Conservation (phyloP, 169 alveolate genomes). For the Plasmodium relictum region DNA sequence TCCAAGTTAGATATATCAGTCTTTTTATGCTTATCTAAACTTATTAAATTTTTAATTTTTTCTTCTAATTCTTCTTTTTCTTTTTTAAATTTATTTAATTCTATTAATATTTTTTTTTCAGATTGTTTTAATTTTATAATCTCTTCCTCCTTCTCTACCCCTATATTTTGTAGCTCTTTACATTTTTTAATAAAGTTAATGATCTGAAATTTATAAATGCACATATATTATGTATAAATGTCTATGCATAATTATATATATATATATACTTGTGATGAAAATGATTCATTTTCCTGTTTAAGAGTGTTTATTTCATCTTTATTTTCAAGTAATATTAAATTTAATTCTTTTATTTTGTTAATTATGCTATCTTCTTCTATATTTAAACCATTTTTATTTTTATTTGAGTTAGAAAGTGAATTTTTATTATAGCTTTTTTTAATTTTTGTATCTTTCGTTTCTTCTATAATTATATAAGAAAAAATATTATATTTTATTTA, state of each 20-base stretch:
- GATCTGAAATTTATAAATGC: slow-evolving; percentile 8
- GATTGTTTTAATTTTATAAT: slow-evolving; percentile 12
- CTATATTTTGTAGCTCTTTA: slow-evolving; percentile 50
- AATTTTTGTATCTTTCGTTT: neutral
- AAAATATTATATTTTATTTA: neutral
- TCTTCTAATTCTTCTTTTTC: slow-evolving; percentile 36
- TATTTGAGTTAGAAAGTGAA: neutral
- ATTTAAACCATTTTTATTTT: slow-evolving; percentile 4
- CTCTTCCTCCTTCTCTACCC: slow-evolving; percentile 20
- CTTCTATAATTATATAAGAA: neutral
- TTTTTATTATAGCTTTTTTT: slow-evolving; percentile 5
- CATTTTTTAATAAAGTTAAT: slow-evolving; percentile 48
- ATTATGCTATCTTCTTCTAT: slow-evolving; percentile 50
- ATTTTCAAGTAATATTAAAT: slow-evolving; percentile 33
- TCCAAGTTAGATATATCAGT: slow-evolving; percentile 1
- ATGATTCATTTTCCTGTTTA: slow-evolving; percentile 50
- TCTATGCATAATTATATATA: neutral
- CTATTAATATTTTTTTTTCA: slow-evolving; percentile 20
- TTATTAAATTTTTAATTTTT: slow-evolving; percentile 9
- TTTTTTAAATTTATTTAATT: slow-evolving; percentile 14
- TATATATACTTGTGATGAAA: slow-evolving; percentile 48
- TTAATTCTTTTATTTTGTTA: slow-evolving; percentile 55
- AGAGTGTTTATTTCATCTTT: slow-evolving; percentile 52
- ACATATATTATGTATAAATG: neutral
- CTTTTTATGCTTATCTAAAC: slow-evolving; percentile 11